Base-by-base conservation (phyloP, 2,329 filamentous ascomycete species). In the Colletotrichum destructivum region DNA sequence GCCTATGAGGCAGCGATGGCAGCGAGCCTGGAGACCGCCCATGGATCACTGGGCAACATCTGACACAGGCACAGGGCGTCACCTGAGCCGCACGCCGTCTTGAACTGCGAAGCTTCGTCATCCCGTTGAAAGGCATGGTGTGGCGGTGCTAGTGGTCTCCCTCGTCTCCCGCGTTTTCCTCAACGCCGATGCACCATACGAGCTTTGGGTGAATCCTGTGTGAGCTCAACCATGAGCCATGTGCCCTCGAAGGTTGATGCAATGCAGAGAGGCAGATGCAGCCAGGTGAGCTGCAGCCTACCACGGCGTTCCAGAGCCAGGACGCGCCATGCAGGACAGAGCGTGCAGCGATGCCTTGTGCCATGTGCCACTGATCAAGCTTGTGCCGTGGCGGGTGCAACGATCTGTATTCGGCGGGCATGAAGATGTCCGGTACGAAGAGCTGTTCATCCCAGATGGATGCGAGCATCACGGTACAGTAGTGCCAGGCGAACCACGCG, bases 261-360 rank as follows among this genome's bases (percentile, higher is more conserved):
- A 15, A 40, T 56, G 18, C 23, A 15, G 16, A 35, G 5, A n/a
- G 18, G n/a, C 42, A 49, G 16, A 61, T 49, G 57, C 40, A 31
- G 23, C 23, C 35, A 21, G 26, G 59, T 40, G 21, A 62, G 23
- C 42, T 16, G 44, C 59, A 35, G 16, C 54, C n/a, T 57, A 40
- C 31, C 16, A 23, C 47, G 38, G 46, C 21, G 49, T 66, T n/a
- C 54, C 60, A 21, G 52, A 59, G 42, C 51, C 35, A 23, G 42
- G 38, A 46, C 23, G 13, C 40, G 21, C 40, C 23, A 60, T 46
- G 40, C 35, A 57, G 26, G 13, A 11, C 23, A 7, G 21, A 55
- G 67, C 23, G 49, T 66, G 67, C 55, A 49, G 47, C 56, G 67
- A 38, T 56, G 67, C 67, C 67, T 66, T 66, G 67, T 66, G 67